Base-by-base conservation (phyloP, 2,329 filamentous ascomycete species). In the Monilinia aucupariae region DNA sequence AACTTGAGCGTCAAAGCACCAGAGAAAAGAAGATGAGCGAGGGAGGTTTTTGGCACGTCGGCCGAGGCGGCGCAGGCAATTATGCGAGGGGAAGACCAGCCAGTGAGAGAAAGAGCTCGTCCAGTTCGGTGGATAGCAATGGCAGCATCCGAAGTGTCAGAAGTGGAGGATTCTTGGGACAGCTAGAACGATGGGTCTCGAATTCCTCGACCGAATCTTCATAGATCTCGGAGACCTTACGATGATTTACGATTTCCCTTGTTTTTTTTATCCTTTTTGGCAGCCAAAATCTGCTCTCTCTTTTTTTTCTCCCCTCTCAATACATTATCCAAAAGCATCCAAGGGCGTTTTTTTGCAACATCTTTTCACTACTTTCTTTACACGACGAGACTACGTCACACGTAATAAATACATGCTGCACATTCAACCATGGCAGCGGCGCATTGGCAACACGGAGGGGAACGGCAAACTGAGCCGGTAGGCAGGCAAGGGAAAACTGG, bases 51-150 rank as follows among this genome's bases (percentile, higher is more conserved):
- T 73, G 64, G 62, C 71, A 72, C 55, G 68, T 73, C 4, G 72
- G 72, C 6, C 65, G 72, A 15, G 72, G 72, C 13, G 72, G 72
- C 30, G 72, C 72, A 4, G 71, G 71, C 5, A 74, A 74, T 65
- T 69, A 64, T 34, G 32, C 39, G 0, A 37, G 37, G 1, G 61
- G 41, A 4, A 15, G 48, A 47, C n/a, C 22, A 2, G 30, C 30
- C 8, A 60, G 27, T n/a, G 61, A 52, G 39, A 52, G 61, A 15
- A 63, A 63, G 61, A 53, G 25, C 12, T 52, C 47, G 8, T 41
- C 22, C 8, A 52, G 61, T 9, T 52, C 47, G 0, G 47, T 30
- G 48, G 56, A 53, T 7, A 48, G 47, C 6, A 47, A 52, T 63
- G 61, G 61, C 0, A 63, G 61, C 20, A 27, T 60, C 2, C 37